These are phyloP conservation scores for Didymella sp. DNA, from an alignment of 2,329 filamentous ascomycete species.

Conservation along the genomic window DNA sequence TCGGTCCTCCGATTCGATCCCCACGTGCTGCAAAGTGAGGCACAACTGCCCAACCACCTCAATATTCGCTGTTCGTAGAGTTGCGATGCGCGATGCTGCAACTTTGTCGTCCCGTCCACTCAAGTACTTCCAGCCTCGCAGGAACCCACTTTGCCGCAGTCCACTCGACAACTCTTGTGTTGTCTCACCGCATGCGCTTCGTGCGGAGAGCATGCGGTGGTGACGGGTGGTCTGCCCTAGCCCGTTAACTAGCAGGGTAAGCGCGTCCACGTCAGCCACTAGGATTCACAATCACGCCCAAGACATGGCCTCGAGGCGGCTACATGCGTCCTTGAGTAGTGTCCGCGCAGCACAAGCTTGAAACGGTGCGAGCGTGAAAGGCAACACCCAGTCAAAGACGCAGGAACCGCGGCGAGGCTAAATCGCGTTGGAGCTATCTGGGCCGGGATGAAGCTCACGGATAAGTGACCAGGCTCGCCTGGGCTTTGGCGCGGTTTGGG, in stretches of 20 bases:
- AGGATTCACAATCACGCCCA: slow-evolving; percentile 28
- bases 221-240: slow-evolving; percentile 31
- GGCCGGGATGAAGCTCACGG: slow-evolving; percentile 34
- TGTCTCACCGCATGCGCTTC: slow-evolving; percentile 18
- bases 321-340: slow-evolving; percentile 31
- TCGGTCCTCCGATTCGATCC: slow-evolving; percentile 16
- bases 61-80: slow-evolving; percentile 16
- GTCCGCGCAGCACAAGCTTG: slow-evolving; percentile 31
- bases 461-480: slow-evolving; percentile 39
- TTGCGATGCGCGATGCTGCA: slow-evolving; percentile 3
- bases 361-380: slow-evolving; percentile 33
- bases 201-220: slow-evolving; percentile 27
- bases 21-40: slow-evolving; percentile 17
- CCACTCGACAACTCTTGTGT: slow-evolving; percentile 20
- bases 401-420: slow-evolving; percentile 36
- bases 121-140: slow-evolving; percentile 19
- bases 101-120: slow-evolving; percentile 11
- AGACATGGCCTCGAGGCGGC: slow-evolving; percentile 38
- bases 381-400: slow-evolving; percentile 43
- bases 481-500: slow-evolving; percentile 26
- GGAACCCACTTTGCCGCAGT: slow-evolving; percentile 20
- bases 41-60: slow-evolving; percentile 23
- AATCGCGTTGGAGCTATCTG: slow-evolving; percentile 17
- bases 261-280: slow-evolving; percentile 30
- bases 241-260: slow-evolving; percentile 25